Evolutionary conservation across 2,329 filamentous ascomycete genomes (phyloP).

Genomic region (Polychaeton citri): DNA sequence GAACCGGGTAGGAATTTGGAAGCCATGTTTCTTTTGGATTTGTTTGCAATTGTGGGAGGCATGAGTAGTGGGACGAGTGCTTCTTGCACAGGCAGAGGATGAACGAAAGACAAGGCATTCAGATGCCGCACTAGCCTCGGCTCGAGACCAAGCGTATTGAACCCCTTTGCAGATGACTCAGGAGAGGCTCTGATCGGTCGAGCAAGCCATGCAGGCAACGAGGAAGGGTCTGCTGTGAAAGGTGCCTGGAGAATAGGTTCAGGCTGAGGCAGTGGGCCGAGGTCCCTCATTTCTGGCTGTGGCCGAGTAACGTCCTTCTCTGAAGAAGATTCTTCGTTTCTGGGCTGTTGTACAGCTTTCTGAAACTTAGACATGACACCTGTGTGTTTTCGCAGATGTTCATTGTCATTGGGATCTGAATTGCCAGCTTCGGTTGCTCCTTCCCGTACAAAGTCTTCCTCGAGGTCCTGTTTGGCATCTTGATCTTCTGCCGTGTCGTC

Average conservation of each 20-base stretch:
- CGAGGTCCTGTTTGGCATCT: conserved; percentile 1
- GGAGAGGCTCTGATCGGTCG: conserved; percentile 54
- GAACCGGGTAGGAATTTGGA: conserved; percentile 13
- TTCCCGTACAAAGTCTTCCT: conserved; percentile 1
- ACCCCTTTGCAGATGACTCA: conserved; percentile 40
- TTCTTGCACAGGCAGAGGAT: conserved; percentile 69
- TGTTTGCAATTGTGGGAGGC: conserved; percentile 30
- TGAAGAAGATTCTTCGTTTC: neutral
- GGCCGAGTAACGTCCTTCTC: neutral
- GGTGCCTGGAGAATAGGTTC: conserved; percentile 44
- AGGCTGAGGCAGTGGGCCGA: conserved; percentile 74
- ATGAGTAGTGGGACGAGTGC: conserved; percentile 69
- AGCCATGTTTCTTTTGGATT: conserved; percentile 2
- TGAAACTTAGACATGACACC: conserved; percentile 33
- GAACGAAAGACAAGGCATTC: conserved; percentile 51
- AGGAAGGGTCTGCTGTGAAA: conserved; percentile 56
- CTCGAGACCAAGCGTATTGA: conserved; percentile 55
- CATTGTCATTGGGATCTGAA: conserved; percentile 8
- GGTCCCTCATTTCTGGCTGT: conserved; percentile 33
- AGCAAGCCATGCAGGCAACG: conserved; percentile 68
- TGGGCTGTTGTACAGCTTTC: conserved; percentile 14
- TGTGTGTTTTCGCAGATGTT: conserved; percentile 18
- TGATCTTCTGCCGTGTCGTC: conserved; percentile 1
- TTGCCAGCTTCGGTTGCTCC: conserved; percentile 1
- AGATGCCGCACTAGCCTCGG: conserved; percentile 49